These are phyloP conservation scores for Xanthoconium purpureum DNA, from an alignment of 768 basidiomycete species.

Conservation along the genomic window DNA sequence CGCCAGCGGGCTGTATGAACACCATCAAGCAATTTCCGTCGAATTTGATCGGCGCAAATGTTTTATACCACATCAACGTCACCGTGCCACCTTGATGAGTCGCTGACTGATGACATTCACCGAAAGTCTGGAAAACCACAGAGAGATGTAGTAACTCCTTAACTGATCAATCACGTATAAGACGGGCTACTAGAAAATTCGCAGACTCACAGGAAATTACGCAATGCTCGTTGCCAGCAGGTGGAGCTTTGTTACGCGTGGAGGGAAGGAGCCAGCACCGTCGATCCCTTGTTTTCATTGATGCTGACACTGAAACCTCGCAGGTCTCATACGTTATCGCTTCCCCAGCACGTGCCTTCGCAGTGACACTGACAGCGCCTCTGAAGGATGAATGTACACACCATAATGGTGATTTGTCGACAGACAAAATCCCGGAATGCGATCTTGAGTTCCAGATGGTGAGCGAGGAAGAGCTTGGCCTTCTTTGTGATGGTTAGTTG, in stretches of 20 bases:
- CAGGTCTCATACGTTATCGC: slow-evolving; percentile 18
- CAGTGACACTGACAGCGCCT: neutral
- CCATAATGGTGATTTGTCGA: neutral
- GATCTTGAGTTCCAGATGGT: neutral
- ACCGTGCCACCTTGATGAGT: slow-evolving; percentile 6
- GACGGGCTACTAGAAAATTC: neutral
- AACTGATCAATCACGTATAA: neutral
- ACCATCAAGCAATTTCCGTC: slow-evolving; percentile 24
- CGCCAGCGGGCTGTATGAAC: slow-evolving; percentile 11
- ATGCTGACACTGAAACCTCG: neutral
- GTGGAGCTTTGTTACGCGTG: neutral
- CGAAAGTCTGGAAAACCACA: neutral
- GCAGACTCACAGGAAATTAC: slow-evolving; percentile 1
- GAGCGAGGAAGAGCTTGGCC: neutral
- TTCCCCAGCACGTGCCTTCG: slow-evolving; percentile 10
- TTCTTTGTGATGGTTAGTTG: neutral
- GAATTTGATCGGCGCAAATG: slow-evolving; percentile 22
- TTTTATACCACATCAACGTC: slow-evolving; percentile 10
- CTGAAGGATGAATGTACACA: neutral
- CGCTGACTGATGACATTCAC: neutral
- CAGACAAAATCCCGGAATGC: neutral
- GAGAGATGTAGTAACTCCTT: neutral
- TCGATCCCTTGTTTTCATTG: slow-evolving; percentile 17
- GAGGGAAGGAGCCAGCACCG: neutral
- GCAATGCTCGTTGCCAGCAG: neutral